These are phyloP conservation scores for Auricularia sp. DNA, from an alignment of 768 basidiomycete genomes.

Conservation along the genomic window DNA sequence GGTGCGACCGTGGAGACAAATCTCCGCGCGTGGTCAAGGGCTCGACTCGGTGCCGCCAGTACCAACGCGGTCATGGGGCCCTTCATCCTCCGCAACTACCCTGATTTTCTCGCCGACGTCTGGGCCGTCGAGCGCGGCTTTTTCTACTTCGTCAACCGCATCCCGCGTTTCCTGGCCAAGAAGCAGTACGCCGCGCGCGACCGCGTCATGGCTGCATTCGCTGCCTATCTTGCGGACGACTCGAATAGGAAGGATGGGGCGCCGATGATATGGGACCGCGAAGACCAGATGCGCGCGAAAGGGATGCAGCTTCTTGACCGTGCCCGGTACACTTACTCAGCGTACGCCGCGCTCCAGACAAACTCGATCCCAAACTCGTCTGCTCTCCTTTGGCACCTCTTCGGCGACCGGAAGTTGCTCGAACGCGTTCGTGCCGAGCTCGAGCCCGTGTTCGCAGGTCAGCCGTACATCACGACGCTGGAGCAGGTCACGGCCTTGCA, in stretches of 20 bases:
- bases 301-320: not conserved
- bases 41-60: not conserved
- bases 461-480: not conserved
- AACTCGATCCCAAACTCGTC: not conserved
- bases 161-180: not conserved
- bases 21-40: not conserved
- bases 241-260: not conserved
- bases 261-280: not conserved
- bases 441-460: not conserved
- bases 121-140: not conserved
- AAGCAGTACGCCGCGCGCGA: not conserved
- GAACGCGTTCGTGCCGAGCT: not conserved
- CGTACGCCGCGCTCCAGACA: not conserved
- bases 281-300: not conserved
- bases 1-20: not conserved
- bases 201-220: not conserved
- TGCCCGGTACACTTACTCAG: not conserved
- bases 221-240: not conserved
- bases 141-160: constrained; percentile 1
- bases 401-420: not conserved
- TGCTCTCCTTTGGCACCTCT: not conserved
- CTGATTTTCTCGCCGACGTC: not conserved
- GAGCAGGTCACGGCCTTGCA: not conserved
- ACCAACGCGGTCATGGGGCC: not conserved
- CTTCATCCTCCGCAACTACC: not conserved